phyloP scores from a whole-genome alignment of 768 basidiomycete genomes.

The Rhizopogon sp. region DNA sequence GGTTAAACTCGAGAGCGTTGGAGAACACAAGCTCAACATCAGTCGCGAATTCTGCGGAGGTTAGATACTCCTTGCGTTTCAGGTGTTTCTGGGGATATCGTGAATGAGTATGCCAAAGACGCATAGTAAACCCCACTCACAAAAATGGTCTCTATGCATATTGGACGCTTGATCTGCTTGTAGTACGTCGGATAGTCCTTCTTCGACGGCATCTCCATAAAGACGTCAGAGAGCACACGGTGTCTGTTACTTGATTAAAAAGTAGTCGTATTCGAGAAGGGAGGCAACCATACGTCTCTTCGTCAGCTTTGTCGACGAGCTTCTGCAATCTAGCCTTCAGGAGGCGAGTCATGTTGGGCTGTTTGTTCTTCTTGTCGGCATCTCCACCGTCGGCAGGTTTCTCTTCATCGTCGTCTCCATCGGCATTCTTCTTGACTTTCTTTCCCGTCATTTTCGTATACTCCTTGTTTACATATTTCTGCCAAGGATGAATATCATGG shows the following conservation, averaged over 20 bases:
- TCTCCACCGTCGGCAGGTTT: slow-evolving; percentile 34
- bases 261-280: not conserved
- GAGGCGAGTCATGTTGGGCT: slow-evolving; percentile 58
- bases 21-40: slow-evolving; percentile 90
- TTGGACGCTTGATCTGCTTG: slow-evolving; percentile 71
- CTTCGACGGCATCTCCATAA: slow-evolving; percentile 80
- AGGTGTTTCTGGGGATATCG: slow-evolving; percentile 58
- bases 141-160: slow-evolving; percentile 71
- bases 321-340: slow-evolving; percentile 70
- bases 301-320: slow-evolving; percentile 66
- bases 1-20: slow-evolving; percentile 87
- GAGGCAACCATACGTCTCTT: slow-evolving; percentile 43
- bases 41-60: slow-evolving; percentile 64
- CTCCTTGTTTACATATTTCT: slow-evolving; percentile 48
- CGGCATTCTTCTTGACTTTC: slow-evolving; percentile 32
- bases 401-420: slow-evolving; percentile 35
- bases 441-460: slow-evolving; percentile 42
- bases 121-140: slow-evolving; percentile 38
- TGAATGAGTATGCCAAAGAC: not conserved
- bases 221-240: slow-evolving; percentile 61
- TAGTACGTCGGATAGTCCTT: slow-evolving; percentile 81
- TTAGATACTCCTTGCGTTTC: slow-evolving; percentile 73
- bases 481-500: slow-evolving; percentile 3
- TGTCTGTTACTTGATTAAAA: slow-evolving; percentile 39
- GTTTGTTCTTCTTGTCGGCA: slow-evolving; percentile 47